Evolutionary conservation across 129 eudicot species (phyloP).

Genomic region (Pulicaria dysenterica): DNA sequence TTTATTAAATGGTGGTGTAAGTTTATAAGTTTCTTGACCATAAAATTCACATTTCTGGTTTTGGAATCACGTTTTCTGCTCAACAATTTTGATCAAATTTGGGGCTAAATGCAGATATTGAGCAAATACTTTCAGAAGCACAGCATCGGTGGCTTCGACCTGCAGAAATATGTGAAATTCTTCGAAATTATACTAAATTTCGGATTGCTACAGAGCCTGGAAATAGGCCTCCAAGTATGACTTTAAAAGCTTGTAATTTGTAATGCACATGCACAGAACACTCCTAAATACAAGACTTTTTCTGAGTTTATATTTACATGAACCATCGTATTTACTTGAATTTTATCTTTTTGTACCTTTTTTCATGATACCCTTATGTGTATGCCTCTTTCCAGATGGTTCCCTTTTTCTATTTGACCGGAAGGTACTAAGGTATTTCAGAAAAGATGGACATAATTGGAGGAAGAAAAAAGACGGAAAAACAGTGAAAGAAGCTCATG

Average conservation of each 20-base stretch:
- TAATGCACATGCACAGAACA: background rate
- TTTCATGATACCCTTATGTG: constrained; percentile 30
- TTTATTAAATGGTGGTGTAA: background rate
- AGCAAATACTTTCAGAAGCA: constrained; percentile 80
- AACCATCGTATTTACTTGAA: background rate
- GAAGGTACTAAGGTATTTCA: constrained; percentile 85
- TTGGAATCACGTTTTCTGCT: constrained; percentile 14
- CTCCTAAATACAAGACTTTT: background rate
- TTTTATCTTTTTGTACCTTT: background rate
- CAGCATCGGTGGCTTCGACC: constrained; percentile 97
- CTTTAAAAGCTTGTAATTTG: background rate
- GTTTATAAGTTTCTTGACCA: constrained; percentile 9
- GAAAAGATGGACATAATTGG: constrained; percentile 99
- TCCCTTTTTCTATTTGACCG: constrained; percentile 98
- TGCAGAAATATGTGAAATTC: constrained; percentile 93
- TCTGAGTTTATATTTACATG: background rate
- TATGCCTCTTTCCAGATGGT: constrained; percentile 63
- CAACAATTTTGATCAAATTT: constrained; percentile 21
- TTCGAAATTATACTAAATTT: constrained; percentile 66
- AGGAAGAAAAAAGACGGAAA: constrained; percentile 98
- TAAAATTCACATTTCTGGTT: background rate
- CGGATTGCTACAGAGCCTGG: constrained; percentile 88
- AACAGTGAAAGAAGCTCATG: constrained; percentile 99
- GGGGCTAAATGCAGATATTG: constrained; percentile 67
- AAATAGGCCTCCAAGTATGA: constrained; percentile 83